Evolutionary conservation across 2,329 filamentous ascomycete genomes (phyloP), one percentile per base, ranked within the genome.

Genomic region (Monascus ruber): DNA sequence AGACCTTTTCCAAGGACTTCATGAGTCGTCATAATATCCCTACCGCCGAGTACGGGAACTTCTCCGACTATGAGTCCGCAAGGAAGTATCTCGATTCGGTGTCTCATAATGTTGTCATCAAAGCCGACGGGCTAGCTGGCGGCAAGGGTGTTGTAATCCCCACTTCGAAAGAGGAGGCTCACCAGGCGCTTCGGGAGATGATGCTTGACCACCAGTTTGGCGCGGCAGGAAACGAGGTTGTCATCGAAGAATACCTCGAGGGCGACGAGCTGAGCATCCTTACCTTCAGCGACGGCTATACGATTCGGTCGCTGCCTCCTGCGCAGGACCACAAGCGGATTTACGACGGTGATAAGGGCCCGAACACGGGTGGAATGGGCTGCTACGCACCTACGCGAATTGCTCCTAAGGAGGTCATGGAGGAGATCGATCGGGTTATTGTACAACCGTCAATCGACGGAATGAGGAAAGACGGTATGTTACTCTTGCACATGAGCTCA

Each of bases 311-410:
- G 6, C 71, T 96, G 6, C 89, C 89, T 4, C 82, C 91, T 1
- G 89, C 89, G 1, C 91, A 98, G 63, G 91, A 96, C 61, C 91
- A 98, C 71, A 96, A 98, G 74, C 78, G 87, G 45, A 87, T 93
- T 47, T 84, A 83, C 38, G 91, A 98, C 54, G 85, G 84, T 39
- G 89, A 96, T 58, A 73, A 77, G 36, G 91, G 91, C 1, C 85
- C 87, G 31, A 96, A 96, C 66, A 96, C 91, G 2, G 91, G 89
- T 43, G 91, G 91, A 32, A 96, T 96, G 91, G 91, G 91, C 37
- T 94, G 87, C 58, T 96, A 96, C 63, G 87, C 88, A 10, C 85
- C 85, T n/a, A 93, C 88, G 1, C 83, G 77, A 47, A 81, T 88
- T 52, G 80, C 82, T 26, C 83, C 81, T 0, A 75, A 79, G 37